phyloP scores from a whole-genome alignment of 768 basidiomycete species.

The Lyophyllum semitale region DNA sequence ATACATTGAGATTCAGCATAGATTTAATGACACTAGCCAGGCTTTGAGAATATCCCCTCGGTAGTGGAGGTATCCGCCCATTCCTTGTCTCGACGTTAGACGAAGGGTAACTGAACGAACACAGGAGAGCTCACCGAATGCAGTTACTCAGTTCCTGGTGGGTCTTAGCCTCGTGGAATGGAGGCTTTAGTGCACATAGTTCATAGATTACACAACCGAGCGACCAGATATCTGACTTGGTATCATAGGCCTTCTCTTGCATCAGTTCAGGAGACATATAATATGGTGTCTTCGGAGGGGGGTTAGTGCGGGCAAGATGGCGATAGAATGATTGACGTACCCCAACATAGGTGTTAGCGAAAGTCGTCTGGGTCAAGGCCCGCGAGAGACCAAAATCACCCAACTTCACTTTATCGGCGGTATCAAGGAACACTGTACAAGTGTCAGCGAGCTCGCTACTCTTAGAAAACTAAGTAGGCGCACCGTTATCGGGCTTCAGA shows the following conservation, averaged over 20 bases:
- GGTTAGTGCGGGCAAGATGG: not conserved
- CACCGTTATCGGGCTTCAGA: conserved; percentile 96
- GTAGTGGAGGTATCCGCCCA: conserved; percentile 89
- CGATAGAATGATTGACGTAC: conserved; percentile 46
- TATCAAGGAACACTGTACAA: conserved; percentile 84
- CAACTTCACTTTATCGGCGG: conserved; percentile 83
- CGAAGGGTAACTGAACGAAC: not conserved
- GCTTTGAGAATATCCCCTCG: conserved; percentile 77
- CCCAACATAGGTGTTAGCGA: conserved; percentile 97
- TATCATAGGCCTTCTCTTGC: conserved; percentile 96
- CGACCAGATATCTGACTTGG: conserved; percentile 98
- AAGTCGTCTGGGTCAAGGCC: conserved; percentile 82
- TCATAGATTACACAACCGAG: conserved; percentile 97
- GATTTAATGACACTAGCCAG: conserved; percentile 77
- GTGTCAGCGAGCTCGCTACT: not conserved
- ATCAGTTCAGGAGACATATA: conserved; percentile 99
- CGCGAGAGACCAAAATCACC: conserved; percentile 98
- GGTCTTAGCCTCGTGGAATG: conserved; percentile 92
- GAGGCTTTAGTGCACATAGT: conserved; percentile 90
- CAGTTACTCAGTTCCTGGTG: conserved; percentile 82
- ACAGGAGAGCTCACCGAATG: conserved; percentile 56
- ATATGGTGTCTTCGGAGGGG: conserved; percentile 80
- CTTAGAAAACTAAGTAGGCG: conserved; percentile 18
- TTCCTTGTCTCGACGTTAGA: conserved; percentile 45
- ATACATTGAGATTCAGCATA: conserved; percentile 84